phyloP scores from a whole-genome alignment of 495 filamentous ascomycete species.

The Penicillium cinerascens region DNA sequence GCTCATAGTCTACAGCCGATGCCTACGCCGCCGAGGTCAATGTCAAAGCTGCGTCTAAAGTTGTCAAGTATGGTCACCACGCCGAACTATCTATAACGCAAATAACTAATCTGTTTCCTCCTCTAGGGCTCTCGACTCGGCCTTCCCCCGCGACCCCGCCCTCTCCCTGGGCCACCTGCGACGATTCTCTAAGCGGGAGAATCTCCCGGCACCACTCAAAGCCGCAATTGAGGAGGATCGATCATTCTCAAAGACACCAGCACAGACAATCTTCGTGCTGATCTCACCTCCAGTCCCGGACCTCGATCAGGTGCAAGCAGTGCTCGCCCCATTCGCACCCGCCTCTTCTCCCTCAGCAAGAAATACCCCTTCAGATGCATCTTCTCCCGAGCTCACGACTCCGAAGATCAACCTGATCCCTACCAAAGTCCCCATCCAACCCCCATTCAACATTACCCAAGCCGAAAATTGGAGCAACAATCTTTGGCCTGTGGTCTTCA shows the following conservation, averaged over 20 bases:
- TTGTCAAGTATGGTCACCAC: slow-evolving; percentile 40
- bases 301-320: slow-evolving; percentile 18
- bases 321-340: slow-evolving; percentile 38
- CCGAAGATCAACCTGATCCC: slow-evolving; percentile 40
- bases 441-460: slow-evolving; percentile 71
- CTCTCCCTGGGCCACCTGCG: slow-evolving; percentile 73
- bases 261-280: slow-evolving; percentile 37
- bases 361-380: slow-evolving; percentile 16
- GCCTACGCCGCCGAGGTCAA: slow-evolving; percentile 45
- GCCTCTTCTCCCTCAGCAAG: background rate
- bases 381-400: slow-evolving; percentile 6
- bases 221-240: slow-evolving; percentile 22
- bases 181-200: slow-evolving; percentile 69
- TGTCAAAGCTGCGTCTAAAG: slow-evolving; percentile 42
- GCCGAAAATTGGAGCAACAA: slow-evolving; percentile 70
- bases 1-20: slow-evolving; percentile 27
- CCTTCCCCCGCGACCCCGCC: slow-evolving; percentile 53
- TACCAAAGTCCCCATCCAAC: slow-evolving; percentile 65
- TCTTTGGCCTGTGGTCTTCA: slow-evolving; percentile 89
- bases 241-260: background rate
- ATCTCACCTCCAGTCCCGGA: slow-evolving; percentile 37
- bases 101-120: background rate
- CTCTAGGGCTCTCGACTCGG: slow-evolving; percentile 38
- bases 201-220: slow-evolving; percentile 54
- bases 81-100: background rate